Conservation (phyloP, 2,329 filamentous ascomycete genomes). For the Botrytis fragariae region DNA sequence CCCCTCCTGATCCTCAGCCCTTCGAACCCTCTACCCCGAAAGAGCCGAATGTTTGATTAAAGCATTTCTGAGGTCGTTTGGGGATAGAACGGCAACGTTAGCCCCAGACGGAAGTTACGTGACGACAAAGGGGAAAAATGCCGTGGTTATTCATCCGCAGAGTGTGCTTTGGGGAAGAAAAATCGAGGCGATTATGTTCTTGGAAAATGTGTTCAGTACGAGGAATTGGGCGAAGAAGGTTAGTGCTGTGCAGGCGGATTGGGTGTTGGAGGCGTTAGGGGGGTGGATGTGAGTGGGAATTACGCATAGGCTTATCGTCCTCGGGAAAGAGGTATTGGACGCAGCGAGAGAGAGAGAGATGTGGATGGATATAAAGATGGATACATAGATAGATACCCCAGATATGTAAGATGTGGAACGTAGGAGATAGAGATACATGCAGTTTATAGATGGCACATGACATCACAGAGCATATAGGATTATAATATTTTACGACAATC, state of each 20-base stretch:
- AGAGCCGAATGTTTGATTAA: constrained; percentile 53
- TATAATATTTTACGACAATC: too few species aligned
- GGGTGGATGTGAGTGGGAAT: background rate
- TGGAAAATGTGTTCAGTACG: constrained; percentile 64
- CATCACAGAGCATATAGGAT: too few species aligned
- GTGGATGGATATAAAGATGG: background rate
- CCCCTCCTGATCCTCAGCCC: constrained; percentile 53
- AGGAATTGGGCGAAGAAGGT: constrained; percentile 68
- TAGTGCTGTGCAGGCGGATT: constrained; percentile 57
- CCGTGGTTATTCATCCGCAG: constrained; percentile 60
- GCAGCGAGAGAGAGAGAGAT: background rate
- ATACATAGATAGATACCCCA: background rate
- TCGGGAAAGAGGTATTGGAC: background rate
- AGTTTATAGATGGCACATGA: too few species aligned
- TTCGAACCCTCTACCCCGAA: constrained; percentile 54
- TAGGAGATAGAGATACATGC: too few species aligned
- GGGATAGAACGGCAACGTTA: constrained; percentile 58
- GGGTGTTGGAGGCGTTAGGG: constrained; percentile 46
- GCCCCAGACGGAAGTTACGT: constrained; percentile 60
- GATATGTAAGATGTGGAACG: background rate
- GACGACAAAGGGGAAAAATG: constrained; percentile 58
- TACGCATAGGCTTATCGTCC: background rate
- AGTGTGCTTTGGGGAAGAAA: constrained; percentile 62
- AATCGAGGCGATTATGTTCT: constrained; percentile 65
- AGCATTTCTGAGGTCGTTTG: constrained; percentile 62